These are phyloP conservation scores for Geranium rotundifolium DNA, from an alignment of 345 rosid species.

Conservation along the genomic window DNA sequence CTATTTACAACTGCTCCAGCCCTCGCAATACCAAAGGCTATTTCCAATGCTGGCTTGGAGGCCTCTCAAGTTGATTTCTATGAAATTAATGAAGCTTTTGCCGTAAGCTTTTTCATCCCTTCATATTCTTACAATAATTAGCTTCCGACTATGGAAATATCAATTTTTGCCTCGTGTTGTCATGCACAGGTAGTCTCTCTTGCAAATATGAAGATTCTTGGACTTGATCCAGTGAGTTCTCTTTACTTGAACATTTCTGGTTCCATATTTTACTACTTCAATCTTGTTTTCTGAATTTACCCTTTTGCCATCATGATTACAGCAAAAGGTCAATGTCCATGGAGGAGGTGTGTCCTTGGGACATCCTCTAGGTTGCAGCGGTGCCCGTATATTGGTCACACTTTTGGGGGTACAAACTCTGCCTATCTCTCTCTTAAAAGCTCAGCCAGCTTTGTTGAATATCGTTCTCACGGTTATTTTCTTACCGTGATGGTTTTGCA, in stretches of 20 bases:
- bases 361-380: constrained; percentile 98
- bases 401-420: constrained; percentile 60
- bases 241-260: no score
- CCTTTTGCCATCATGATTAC: constrained; percentile 14
- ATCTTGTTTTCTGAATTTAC: not conserved
- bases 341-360: constrained; percentile 98
- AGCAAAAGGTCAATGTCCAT: constrained; percentile 81
- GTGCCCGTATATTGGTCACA: constrained; percentile 87
- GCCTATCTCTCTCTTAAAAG: not conserved
- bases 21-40: constrained; percentile 89
- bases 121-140: constrained; percentile 2
- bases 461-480: not conserved
- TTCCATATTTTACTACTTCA: not conserved
- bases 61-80: constrained; percentile 83
- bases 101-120: constrained; percentile 36
- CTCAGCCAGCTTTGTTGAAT: not conserved
- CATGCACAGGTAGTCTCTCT: constrained; percentile 78
- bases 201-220: constrained; percentile 75
- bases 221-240: constrained; percentile 59
- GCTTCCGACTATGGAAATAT: not conserved
- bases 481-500: constrained; percentile 7
- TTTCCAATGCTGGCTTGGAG: constrained; percentile 65
- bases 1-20: constrained; percentile 92
- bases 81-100: constrained; percentile 96
- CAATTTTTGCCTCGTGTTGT: constrained; percentile 1